A percentile compares a stretch with the other conserved stretches of the same genome.
Conservation (phyloP, 768 basidiomycete genomes). For the Leccinum disarticulatum region DNA sequence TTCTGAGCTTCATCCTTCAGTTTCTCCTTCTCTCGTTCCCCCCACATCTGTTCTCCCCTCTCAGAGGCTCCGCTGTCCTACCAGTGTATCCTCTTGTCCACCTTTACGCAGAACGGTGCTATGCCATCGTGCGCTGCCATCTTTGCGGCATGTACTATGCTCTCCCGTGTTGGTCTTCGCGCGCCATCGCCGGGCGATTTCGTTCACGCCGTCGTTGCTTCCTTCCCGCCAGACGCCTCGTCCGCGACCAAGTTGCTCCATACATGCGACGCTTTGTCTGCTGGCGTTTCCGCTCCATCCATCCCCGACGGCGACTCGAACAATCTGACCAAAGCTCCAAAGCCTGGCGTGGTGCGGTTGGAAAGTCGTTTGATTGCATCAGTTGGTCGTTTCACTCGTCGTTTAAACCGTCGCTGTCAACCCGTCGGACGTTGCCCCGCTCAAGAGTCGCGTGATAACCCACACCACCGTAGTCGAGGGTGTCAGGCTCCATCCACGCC, state of each 20-base stretch:
- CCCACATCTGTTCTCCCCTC: neutral
- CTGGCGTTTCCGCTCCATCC: neutral
- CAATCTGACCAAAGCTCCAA: neutral
- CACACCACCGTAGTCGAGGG: slow-evolving; percentile 16
- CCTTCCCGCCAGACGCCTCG: neutral
- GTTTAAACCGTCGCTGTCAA: neutral
- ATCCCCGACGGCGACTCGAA: neutral
- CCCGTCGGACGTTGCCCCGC: neutral
- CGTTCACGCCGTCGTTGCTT: neutral
- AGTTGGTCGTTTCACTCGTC: neutral
- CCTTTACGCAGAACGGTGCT: neutral
- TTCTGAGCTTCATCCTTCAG: neutral
- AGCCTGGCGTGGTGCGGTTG: neutral
- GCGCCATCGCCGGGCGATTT: neutral
- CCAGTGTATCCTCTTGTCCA: neutral
- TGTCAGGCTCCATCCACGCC: neutral
- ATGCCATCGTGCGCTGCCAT: neutral
- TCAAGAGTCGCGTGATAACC: neutral
- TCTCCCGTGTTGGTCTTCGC: neutral
- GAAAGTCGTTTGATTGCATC: neutral
- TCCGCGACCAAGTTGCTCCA: neutral
- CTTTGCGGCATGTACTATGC: neutral
- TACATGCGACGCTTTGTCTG: neutral
- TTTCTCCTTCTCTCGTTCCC: neutral
- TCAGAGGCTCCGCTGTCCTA: neutral